Conservation (phyloP, 768 basidiomycete species). For the Trametes cinnabarina region DNA sequence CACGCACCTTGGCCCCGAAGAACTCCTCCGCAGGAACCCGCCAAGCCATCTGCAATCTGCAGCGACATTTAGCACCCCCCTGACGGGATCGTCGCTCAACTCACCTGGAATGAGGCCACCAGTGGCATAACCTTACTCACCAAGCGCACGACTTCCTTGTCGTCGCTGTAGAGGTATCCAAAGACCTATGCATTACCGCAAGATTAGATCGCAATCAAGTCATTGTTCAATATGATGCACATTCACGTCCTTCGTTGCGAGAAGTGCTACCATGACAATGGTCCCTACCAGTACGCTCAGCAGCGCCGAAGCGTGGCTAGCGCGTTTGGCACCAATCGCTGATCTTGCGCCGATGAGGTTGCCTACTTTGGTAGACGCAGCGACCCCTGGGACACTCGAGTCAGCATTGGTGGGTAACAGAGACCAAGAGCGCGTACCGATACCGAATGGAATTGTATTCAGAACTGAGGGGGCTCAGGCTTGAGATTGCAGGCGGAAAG, state of each 20-base stretch:
- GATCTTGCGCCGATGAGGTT: slow-evolving; percentile 65
- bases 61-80: background rate
- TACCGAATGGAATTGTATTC: slow-evolving; percentile 74
- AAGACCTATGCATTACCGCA: slow-evolving; percentile 43
- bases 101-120: slow-evolving; percentile 53
- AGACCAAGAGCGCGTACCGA: slow-evolving; percentile 36
- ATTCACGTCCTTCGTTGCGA: slow-evolving; percentile 56
- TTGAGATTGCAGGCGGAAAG: no score
- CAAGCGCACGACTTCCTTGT: slow-evolving; percentile 49
- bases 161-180: slow-evolving; percentile 69
- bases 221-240: background rate
- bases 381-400: slow-evolving; percentile 43
- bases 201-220: background rate
- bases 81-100: background rate
- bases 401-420: background rate
- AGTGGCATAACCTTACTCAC: slow-evolving; percentile 52
- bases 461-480: slow-evolving; percentile 42
- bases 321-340: slow-evolving; percentile 49
- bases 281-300: slow-evolving; percentile 59
- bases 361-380: slow-evolving; percentile 70
- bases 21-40: slow-evolving; percentile 49
- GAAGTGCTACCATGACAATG: slow-evolving; percentile 56
- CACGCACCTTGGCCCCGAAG: slow-evolving; percentile 47
- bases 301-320: slow-evolving; percentile 62
- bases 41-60: slow-evolving; percentile 51